Evolutionary conservation across 306 rosid genomes (phyloP), one percentile per base, ranked within the genome.

Genomic region (Sphenostylis stenocarpa): DNA sequence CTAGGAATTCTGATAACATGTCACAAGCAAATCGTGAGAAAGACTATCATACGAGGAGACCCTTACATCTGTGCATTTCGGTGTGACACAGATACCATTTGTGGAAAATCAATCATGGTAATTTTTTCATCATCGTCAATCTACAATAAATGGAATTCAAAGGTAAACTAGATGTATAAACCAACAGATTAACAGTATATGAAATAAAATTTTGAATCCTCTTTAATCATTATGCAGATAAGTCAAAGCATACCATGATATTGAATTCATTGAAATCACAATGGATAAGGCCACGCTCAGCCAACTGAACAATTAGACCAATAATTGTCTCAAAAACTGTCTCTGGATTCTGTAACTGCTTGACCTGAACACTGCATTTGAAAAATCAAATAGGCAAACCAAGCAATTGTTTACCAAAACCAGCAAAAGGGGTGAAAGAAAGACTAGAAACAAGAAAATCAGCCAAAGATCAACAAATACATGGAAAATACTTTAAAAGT

Each of bases 261-360:
- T 94, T 94, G 80, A 94, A 94, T 70, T 94, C 96, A 71, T 94
- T 94, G 74, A 92, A 94, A 87, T 94, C 98, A 26, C 98, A 94
- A 77, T 94, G 98, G 79, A 94, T 94, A 76, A 94, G 93, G 71
- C 98, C 97, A 71, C 92, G 90, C 61, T 94, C 97, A 10, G 98
- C 98, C 57, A 92, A 77, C 66, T 91, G 90, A 85, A 92, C 87
- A 75, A 92, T 88, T 55, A 87, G 75, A 52, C 92, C 93, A 72
- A 92, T 49, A 79, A 92, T 90, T 51, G 89, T 86, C 81, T 92
- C 96, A 79, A 95, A 92, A 86, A 90, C 93, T 20, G 77, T 63
- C 58, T 90, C 96, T 47, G 93, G 96, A 82, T 95, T 95, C 82
- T 83, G 90, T 84, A 95, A 76, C 28, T 92, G 89, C 88, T 88